Evolutionary conservation across 2,329 filamentous ascomycete genomes (phyloP).

Genomic region (Fusarium xylarioides): DNA sequence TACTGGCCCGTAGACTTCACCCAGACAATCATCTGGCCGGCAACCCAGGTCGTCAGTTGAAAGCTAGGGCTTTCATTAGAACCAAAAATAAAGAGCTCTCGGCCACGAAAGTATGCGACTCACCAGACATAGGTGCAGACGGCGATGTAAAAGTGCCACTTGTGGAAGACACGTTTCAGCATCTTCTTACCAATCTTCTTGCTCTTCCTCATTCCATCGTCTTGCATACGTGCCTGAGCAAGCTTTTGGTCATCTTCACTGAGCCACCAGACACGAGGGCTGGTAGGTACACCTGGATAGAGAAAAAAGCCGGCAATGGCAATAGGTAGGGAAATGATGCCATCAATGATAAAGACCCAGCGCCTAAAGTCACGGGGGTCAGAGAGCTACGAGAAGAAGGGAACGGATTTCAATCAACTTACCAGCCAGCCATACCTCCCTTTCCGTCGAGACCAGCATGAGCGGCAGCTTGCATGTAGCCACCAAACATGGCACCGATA

Average conservation of each 20-base stretch:
- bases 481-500: conserved; percentile 27
- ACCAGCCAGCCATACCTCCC: conserved; percentile 31
- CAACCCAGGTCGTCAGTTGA: conserved; percentile 32
- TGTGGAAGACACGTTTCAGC: conserved; percentile 39
- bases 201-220: conserved; percentile 34
- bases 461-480: conserved; percentile 33
- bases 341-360: conserved; percentile 49
- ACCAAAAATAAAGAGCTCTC: background rate
- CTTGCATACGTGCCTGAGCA: conserved; percentile 37
- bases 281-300: conserved; percentile 41
- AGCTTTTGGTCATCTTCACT: conserved; percentile 38
- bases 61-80: conserved; percentile 3
- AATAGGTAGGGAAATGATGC: conserved; percentile 42
- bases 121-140: conserved; percentile 37
- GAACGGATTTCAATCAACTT: background rate
- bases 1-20: conserved; percentile 33
- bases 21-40: conserved; percentile 43
- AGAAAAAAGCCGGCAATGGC: conserved; percentile 40
- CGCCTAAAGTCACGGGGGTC: conserved; percentile 22
- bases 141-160: conserved; percentile 43
- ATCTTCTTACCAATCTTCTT: conserved; percentile 39
- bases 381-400: background rate
- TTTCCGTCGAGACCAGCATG: conserved; percentile 26
- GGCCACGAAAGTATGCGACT: background rate
- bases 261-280: conserved; percentile 41